These are phyloP conservation scores for Penicillium soppii DNA, from an alignment of 495 filamentous ascomycete genomes.

Conservation along the genomic window DNA sequence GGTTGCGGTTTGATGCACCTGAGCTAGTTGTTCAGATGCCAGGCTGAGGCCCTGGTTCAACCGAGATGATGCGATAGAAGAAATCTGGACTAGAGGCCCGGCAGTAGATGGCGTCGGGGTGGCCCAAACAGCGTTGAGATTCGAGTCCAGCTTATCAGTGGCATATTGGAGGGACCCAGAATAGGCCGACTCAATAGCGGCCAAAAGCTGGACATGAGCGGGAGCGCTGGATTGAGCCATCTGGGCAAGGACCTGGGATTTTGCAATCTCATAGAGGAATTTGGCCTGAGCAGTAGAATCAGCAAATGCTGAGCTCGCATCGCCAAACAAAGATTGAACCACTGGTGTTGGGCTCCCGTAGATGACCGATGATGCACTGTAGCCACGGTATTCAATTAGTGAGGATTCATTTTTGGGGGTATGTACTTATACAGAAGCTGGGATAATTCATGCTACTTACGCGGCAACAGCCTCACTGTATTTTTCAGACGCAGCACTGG, in stretches of 20 bases:
- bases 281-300: constrained; percentile 59
- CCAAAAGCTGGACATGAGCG: constrained; percentile 59
- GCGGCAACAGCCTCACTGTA: constrained; percentile 61
- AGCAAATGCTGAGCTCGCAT: constrained; percentile 52
- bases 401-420: background rate
- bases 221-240: constrained; percentile 66
- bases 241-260: constrained; percentile 61
- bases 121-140: constrained; percentile 14
- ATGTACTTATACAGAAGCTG: background rate
- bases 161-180: constrained; percentile 63
- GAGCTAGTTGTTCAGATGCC: constrained; percentile 65
- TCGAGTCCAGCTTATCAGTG: constrained; percentile 50
- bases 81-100: constrained; percentile 54
- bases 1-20: constrained; percentile 56
- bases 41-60: constrained; percentile 61
- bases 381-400: constrained; percentile 1
- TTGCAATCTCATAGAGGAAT: constrained; percentile 63
- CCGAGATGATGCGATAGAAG: constrained; percentile 63
- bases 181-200: constrained; percentile 67
- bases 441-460: constrained; percentile 37
- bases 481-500: constrained; percentile 53
- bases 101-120: constrained; percentile 42
- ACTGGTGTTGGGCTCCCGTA: constrained; percentile 44
- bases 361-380: constrained; percentile 58
- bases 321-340: constrained; percentile 40